Evolutionary conservation across 1,284 basidiomycete species (phyloP).

Genomic region (Peniophora sp.): DNA sequence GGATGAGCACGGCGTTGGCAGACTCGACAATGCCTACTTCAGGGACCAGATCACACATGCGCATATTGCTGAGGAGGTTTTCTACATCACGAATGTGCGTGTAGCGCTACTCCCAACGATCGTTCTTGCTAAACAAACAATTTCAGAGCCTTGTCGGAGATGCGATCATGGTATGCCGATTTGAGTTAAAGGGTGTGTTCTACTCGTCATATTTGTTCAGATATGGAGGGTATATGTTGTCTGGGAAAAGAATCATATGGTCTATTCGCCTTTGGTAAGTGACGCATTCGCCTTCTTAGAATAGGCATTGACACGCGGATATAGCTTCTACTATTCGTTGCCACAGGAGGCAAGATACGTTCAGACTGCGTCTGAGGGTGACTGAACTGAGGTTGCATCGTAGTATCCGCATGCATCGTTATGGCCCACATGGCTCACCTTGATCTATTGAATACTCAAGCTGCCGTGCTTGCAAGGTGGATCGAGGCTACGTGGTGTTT

Average conservation of each 20-base stretch:
- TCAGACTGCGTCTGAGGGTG: too few species aligned
- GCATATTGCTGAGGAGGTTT: conserved; percentile 1
- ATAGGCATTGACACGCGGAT: background rate
- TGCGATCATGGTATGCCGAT: conserved; percentile 4
- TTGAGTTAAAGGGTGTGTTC: background rate
- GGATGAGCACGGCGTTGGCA: background rate
- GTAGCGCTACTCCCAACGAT: background rate
- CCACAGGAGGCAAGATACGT: conserved; percentile 2
- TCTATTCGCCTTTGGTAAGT: conserved; percentile 4
- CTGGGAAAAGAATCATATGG: conserved; percentile 3
- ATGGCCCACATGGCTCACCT: conserved; percentile 1
- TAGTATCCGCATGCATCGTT: conserved; percentile 5
- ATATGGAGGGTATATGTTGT: conserved; percentile 9
- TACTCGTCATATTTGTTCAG: background rate
- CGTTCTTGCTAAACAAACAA: background rate
- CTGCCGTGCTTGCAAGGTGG: conserved; percentile 1
- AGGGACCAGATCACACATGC: background rate
- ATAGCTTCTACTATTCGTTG: conserved; percentile 4
- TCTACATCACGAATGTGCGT: conserved; percentile 7
- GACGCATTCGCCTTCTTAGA: background rate
- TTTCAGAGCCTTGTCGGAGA: conserved; percentile 7
- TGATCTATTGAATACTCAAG: background rate
- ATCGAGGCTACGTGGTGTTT: conserved; percentile 4
- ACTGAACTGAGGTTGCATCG: background rate
- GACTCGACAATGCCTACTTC: background rate